phyloP scores from a whole-genome alignment of 768 basidiomycete genomes.

The Auriscalpium orientale region DNA sequence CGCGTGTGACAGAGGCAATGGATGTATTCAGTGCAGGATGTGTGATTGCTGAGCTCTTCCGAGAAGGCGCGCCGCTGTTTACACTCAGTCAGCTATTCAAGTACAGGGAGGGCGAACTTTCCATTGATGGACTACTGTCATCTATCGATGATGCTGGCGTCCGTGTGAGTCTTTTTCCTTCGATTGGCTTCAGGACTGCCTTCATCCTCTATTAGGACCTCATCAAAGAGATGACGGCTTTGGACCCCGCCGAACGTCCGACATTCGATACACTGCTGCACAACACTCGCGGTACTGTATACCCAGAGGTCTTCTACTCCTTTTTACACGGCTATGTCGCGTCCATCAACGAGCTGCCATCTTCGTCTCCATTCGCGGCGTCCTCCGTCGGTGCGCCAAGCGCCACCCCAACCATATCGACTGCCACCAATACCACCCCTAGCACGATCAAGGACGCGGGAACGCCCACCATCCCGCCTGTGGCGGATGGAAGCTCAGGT shows the following conservation, averaged over 20 bases:
- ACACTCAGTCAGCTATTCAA: constrained; percentile 93
- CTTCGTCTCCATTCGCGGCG: constrained; percentile 33
- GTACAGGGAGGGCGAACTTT: constrained; percentile 81
- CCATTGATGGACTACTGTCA: constrained; percentile 61
- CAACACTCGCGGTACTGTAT: constrained; percentile 66
- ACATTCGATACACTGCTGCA: constrained; percentile 76
- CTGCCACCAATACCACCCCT: constrained; percentile 7
- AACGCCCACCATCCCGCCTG: constrained; percentile 5
- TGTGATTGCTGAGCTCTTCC: constrained; percentile 91
- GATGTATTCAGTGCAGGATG: constrained; percentile 95
- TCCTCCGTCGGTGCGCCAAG: neutral
- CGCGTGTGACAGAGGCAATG: constrained; percentile 89
- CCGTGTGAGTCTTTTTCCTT: constrained; percentile 45
- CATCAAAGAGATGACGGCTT: constrained; percentile 83
- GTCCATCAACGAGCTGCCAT: constrained; percentile 63
- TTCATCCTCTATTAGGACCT: constrained; percentile 47
- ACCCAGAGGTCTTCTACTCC: constrained; percentile 91
- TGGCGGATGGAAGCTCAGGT: constrained; percentile 15
- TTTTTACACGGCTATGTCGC: constrained; percentile 88
- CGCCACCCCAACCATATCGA: constrained; percentile 3
- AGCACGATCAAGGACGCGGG: constrained; percentile 4
- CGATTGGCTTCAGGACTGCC: constrained; percentile 1
- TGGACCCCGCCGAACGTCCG: constrained; percentile 71
- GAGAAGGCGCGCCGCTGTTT: constrained; percentile 90
- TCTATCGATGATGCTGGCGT: constrained; percentile 78